Evolutionary conservation across 2,329 filamentous ascomycete species (phyloP).

Genomic region (Coniochaeta sp.): DNA sequence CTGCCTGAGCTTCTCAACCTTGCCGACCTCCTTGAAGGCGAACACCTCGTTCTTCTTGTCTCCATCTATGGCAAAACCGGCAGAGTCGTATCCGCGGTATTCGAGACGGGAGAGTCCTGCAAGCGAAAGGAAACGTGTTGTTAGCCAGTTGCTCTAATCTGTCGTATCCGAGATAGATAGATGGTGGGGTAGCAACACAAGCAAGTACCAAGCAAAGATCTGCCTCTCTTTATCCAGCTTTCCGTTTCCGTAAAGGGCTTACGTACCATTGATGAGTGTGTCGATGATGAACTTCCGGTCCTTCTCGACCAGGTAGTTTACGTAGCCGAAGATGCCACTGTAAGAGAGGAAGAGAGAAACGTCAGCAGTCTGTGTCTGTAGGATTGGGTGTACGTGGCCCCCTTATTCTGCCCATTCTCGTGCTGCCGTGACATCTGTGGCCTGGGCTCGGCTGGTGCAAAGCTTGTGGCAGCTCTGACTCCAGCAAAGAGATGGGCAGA

Average conservation of each 20-base stretch:
- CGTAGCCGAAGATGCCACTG: constrained; percentile 95
- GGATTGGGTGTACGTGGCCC: not conserved
- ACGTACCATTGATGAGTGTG: constrained; percentile 89
- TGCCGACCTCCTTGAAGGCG: constrained; percentile 98
- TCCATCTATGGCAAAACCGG: constrained; percentile 89
- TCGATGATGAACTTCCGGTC: constrained; percentile 94
- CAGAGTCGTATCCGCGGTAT: constrained; percentile 98
- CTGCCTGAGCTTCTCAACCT: constrained; percentile 93
- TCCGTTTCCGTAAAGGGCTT: constrained; percentile 3
- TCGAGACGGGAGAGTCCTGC: constrained; percentile 88
- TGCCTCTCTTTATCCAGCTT: constrained; percentile 1
- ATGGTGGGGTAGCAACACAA: not conserved
- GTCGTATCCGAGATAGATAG: not conserved
- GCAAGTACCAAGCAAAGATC: not conserved
- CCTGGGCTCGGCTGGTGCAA: constrained; percentile 9
- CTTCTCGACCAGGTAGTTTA: constrained; percentile 99
- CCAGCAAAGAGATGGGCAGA: constrained; percentile 3
- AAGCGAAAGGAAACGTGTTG: constrained; percentile 10
- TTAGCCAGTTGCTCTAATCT: not conserved
- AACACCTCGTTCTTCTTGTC: constrained; percentile 98
- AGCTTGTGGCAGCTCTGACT: not conserved
- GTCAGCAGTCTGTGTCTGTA: constrained; percentile 14
- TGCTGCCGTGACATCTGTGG: constrained; percentile 3
- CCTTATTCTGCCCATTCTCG: not conserved
- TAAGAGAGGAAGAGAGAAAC: constrained; percentile 12